These are phyloP conservation scores for Geosmithia flava DNA, from an alignment of 2,329 filamentous ascomycete species.

Conservation along the genomic window DNA sequence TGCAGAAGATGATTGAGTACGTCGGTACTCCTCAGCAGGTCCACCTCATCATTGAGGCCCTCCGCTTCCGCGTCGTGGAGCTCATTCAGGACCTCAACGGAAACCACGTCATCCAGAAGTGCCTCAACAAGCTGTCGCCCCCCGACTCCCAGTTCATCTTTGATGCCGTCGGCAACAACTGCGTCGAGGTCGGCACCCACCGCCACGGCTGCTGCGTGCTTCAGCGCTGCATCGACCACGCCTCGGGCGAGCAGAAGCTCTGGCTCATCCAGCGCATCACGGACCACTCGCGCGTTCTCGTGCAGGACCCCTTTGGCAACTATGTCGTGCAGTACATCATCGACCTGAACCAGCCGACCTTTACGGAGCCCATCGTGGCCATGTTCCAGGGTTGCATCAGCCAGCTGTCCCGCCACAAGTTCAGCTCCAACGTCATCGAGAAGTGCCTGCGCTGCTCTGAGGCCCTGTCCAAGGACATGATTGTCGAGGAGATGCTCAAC, in stretches of 20 bases:
- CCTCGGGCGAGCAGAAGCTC: constrained; percentile 76
- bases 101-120: constrained; percentile 99
- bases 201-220: constrained; percentile 96
- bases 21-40: constrained; percentile 79
- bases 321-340: constrained; percentile 99
- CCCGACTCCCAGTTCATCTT: constrained; percentile 93
- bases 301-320: constrained; percentile 96
- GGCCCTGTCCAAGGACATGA: constrained; percentile 59
- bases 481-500: constrained; percentile 71
- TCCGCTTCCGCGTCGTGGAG: constrained; percentile 76
- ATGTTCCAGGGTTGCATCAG: constrained; percentile 66
- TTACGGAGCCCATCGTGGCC: constrained; percentile 78
- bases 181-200: constrained; percentile 86
- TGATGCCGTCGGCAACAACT: constrained; percentile 77
- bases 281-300: constrained; percentile 71
- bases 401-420: constrained; percentile 83
- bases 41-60: constrained; percentile 73
- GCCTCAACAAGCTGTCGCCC: constrained; percentile 81
- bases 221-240: constrained; percentile 96
- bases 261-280: constrained; percentile 83
- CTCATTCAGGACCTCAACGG: constrained; percentile 96
- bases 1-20: constrained; percentile 99
- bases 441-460: constrained; percentile 84
- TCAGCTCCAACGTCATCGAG: constrained; percentile 98
- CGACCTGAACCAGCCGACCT: constrained; percentile 75